Conservation (phyloP, 2,329 filamentous ascomycete genomes). For the Aspergillus felis region DNA sequence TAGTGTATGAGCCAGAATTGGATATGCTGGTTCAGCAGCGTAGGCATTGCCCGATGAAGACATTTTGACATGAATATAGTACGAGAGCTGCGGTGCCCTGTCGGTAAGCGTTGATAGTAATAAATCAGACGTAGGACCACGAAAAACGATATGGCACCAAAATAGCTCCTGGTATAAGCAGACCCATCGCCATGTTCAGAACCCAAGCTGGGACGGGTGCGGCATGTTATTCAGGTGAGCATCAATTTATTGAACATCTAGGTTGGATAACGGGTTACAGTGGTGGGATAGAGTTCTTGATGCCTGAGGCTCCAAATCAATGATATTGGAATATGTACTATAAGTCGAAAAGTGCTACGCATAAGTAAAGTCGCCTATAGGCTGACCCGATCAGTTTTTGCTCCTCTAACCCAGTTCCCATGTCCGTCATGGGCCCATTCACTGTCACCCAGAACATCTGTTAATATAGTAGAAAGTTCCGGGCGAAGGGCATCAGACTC, state of each 20-base stretch:
- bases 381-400: background rate
- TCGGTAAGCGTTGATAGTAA: background rate
- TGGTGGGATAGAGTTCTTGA: background rate
- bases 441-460: constrained; percentile 17
- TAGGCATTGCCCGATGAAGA: constrained; percentile 17
- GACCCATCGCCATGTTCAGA: background rate
- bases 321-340: background rate
- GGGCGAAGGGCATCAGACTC: constrained; percentile 26
- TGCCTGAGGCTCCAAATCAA: background rate
- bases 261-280: background rate
- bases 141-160: background rate
- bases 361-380: background rate
- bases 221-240: background rate
- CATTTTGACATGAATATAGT: constrained; percentile 11
- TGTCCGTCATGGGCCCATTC: constrained; percentile 29
- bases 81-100: background rate
- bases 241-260: background rate
- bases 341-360: background rate
- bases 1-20: constrained; percentile 29
- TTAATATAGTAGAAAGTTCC: constrained; percentile 24
- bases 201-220: background rate
- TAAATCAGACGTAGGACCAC: background rate
- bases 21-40: constrained; percentile 26
- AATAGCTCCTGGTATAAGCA: background rate
- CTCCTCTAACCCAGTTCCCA: constrained; percentile 25